Percentiles rank a stretch among this genome's conserved stretches.
These are phyloP conservation scores for Cryoendolithus antarcticus DNA, from an alignment of 2,329 filamentous ascomycete species.

Conservation along the genomic window DNA sequence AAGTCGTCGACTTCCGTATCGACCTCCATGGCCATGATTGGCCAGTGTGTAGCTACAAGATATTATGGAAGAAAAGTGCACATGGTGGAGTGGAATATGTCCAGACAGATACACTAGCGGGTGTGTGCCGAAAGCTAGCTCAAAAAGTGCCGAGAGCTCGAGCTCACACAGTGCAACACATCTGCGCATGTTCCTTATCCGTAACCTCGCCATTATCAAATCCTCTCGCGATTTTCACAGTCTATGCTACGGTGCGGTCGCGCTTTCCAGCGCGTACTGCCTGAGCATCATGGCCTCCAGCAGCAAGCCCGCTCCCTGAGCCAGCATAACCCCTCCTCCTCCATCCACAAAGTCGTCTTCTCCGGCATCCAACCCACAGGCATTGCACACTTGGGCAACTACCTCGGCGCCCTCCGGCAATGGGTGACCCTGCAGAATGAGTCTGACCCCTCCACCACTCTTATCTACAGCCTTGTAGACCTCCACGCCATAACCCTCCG, in stretches of 20 bases:
- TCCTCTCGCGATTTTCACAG: too few species aligned
- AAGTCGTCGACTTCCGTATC: too few species aligned
- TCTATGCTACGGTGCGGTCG: constrained; percentile 1
- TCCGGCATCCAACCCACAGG: constrained; percentile 96
- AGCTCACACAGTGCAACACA: too few species aligned
- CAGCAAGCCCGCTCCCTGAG: constrained; percentile 4
- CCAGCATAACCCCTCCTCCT: constrained; percentile 2
- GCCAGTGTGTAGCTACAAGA: too few species aligned
- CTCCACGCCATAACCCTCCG: constrained; percentile 81
- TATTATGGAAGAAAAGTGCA: too few species aligned
- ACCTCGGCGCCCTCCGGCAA: constrained; percentile 74
- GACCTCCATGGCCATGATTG: too few species aligned
- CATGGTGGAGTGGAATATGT: too few species aligned
- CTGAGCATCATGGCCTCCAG: neutral
- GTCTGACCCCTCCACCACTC: constrained; percentile 41
- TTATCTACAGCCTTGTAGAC: constrained; percentile 84
- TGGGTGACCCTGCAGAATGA: constrained; percentile 73
- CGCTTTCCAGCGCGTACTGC: constrained; percentile 2
- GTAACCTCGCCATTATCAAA: too few species aligned
- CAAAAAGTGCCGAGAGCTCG: too few species aligned
- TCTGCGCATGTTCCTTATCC: too few species aligned
- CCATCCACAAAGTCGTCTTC: constrained; percentile 47
- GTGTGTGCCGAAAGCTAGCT: too few species aligned
- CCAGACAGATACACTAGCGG: too few species aligned
- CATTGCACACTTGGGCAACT: constrained; percentile 88